Conservation (phyloP, 2,329 filamentous ascomycete genomes). For the Alternaria gaisen region DNA sequence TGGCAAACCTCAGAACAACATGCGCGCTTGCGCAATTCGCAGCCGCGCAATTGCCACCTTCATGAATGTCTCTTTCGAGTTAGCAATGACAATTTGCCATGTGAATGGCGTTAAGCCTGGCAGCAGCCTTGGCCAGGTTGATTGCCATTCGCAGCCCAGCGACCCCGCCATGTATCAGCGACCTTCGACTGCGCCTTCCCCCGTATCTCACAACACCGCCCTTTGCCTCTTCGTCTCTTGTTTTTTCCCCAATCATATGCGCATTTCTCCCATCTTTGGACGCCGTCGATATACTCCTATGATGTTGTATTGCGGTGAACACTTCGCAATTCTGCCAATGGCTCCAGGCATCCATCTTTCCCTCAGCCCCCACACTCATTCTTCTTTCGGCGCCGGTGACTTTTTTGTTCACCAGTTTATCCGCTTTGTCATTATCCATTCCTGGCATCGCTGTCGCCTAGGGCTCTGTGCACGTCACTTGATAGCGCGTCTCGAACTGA, state of each 20-base stretch:
- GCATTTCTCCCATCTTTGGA: conserved; percentile 1
- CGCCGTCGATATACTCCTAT: conserved; percentile 7
- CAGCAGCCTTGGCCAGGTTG: conserved; percentile 9
- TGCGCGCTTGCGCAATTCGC: conserved; percentile 26
- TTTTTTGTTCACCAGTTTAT: conserved; percentile 24
- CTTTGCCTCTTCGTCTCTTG: conserved; percentile 16
- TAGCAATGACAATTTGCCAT: conserved; percentile 1
- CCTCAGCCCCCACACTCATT: conserved; percentile 31
- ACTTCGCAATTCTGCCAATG: conserved; percentile 6
- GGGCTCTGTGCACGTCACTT: conserved; percentile 23
- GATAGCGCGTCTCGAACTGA: conserved; percentile 22
- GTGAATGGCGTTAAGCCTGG: conserved; percentile 19
- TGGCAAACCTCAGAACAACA: conserved; percentile 1
- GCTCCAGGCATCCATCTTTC: conserved; percentile 22
- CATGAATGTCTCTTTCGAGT: neutral
- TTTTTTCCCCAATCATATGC: neutral
- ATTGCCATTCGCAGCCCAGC: neutral
- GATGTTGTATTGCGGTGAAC: conserved; percentile 5
- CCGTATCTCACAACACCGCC: conserved; percentile 13
- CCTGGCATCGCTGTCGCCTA: conserved; percentile 29
- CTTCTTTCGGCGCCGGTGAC: conserved; percentile 40
- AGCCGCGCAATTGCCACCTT: conserved; percentile 1
- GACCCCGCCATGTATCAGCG: conserved; percentile 20
- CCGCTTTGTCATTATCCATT: conserved; percentile 18
- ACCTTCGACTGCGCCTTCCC: conserved; percentile 20